phyloP scores from a whole-genome alignment of 2,329 filamentous ascomycete genomes.

The Alternaria sp. region DNA sequence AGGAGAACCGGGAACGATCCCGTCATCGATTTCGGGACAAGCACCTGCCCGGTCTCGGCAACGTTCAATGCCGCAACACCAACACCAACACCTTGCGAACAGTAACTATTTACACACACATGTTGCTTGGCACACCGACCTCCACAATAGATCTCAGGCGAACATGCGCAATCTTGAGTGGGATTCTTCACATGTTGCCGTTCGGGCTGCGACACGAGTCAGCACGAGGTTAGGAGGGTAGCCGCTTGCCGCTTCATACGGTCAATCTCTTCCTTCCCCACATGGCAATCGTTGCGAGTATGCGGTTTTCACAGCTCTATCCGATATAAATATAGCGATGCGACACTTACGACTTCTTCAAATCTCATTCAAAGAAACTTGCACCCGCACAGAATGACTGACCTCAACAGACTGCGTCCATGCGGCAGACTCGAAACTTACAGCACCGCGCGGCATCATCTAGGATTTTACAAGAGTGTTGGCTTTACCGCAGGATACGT shows the following conservation, averaged over 20 bases:
- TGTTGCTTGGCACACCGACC: background rate
- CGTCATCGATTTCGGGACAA: background rate
- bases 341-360: background rate
- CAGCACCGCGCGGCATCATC: constrained; percentile 55
- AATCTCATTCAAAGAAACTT: background rate
- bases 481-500: constrained; percentile 50
- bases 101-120: background rate
- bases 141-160: background rate
- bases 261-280: background rate
- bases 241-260: background rate
- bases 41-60: background rate
- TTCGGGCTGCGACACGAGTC: background rate
- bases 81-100: background rate
- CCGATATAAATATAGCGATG: background rate
- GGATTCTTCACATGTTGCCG: background rate
- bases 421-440: constrained; percentile 55
- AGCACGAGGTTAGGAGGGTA: background rate
- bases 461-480: constrained; percentile 57
- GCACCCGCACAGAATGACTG: constrained; percentile 3
- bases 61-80: background rate
- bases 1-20: background rate
- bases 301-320: background rate
- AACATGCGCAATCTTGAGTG: background rate
- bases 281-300: background rate
- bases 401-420: constrained; percentile 28